Evolutionary conservation across 495 filamentous ascomycete species (phyloP).

Genomic region (Aspergillus egyptiacus): DNA sequence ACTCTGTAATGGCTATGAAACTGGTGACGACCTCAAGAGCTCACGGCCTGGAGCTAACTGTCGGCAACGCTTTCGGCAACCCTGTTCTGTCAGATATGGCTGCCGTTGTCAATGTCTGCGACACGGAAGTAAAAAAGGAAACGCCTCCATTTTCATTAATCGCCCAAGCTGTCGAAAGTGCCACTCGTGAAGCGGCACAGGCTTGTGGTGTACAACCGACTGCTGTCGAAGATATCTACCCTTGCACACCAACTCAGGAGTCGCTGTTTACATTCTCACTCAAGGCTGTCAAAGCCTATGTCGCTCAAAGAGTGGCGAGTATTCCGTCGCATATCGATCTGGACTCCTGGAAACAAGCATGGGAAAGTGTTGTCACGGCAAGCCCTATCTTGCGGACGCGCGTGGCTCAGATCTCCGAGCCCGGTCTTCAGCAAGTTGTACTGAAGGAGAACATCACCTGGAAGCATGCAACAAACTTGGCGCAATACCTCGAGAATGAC

Average conservation of each 20-base stretch:
- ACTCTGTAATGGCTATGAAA: slow-evolving; percentile 57
- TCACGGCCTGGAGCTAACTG: slow-evolving; percentile 30
- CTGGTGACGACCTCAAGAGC: slow-evolving; percentile 34
- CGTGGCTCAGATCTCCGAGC: slow-evolving; percentile 48
- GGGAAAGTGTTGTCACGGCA: slow-evolving; percentile 39
- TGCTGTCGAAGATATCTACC: slow-evolving; percentile 48
- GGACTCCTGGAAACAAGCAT: slow-evolving; percentile 44
- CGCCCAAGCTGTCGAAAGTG: slow-evolving; percentile 25
- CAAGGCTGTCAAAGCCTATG: slow-evolving; percentile 51
- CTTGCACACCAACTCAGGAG: slow-evolving; percentile 61
- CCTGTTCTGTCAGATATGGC: slow-evolving; percentile 44
- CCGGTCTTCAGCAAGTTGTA: slow-evolving; percentile 55
- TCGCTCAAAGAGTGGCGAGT: slow-evolving; percentile 46
- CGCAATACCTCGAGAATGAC: slow-evolving; percentile 46
- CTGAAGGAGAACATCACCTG: slow-evolving; percentile 42
- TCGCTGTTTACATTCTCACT: slow-evolving; percentile 55
- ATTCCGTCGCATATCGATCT: slow-evolving; percentile 33
- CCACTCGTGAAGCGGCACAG: slow-evolving; percentile 24
- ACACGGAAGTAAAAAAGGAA: slow-evolving; percentile 13
- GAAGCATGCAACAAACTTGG: slow-evolving; percentile 36
- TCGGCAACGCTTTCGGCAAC: slow-evolving; percentile 40
- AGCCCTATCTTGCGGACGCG: slow-evolving; percentile 54
- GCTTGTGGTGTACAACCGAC: slow-evolving; percentile 25
- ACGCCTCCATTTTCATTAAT: slow-evolving; percentile 32
- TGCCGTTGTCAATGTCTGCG: slow-evolving; percentile 13